Conservation (phyloP, 805 yeast species). For the Deakozyma indianensis region DNA sequence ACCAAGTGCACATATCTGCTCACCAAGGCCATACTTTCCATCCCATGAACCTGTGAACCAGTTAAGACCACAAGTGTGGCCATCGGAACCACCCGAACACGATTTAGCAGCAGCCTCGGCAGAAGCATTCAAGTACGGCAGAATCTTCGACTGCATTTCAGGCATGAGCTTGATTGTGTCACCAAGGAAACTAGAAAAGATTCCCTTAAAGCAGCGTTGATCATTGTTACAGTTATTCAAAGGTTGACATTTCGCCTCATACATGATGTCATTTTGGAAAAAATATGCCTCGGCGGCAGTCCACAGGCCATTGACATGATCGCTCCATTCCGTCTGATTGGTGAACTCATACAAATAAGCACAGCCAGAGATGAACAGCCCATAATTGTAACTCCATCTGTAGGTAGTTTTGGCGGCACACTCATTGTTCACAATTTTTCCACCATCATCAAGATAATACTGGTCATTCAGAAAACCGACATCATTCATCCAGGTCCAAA, state of each 20-base stretch:
- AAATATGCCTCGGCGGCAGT: slow-evolving; percentile 27
- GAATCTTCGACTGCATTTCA: slow-evolving; percentile 32
- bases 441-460: slow-evolving; percentile 58
- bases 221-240: slow-evolving; percentile 44
- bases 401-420: slow-evolving; percentile 37
- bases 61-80: slow-evolving; percentile 66
- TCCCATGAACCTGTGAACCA: slow-evolving; percentile 58
- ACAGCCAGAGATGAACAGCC: slow-evolving; percentile 50
- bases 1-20: slow-evolving; percentile 70
- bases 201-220: slow-evolving; percentile 64
- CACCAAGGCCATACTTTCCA: slow-evolving; percentile 62
- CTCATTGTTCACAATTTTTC: slow-evolving; percentile 25
- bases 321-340: slow-evolving; percentile 41
- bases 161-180: slow-evolving; percentile 50
- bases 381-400: slow-evolving; percentile 69
- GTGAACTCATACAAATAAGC: slow-evolving; percentile 58
- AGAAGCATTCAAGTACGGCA: slow-evolving; percentile 32
- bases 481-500: slow-evolving; percentile 63
- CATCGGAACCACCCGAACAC: slow-evolving; percentile 71
- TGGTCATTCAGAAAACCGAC: slow-evolving; percentile 25
- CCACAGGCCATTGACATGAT: slow-evolving; percentile 36
- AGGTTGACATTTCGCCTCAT: slow-evolving; percentile 60
- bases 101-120: slow-evolving; percentile 63
- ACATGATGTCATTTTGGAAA: slow-evolving; percentile 41
- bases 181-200: slow-evolving; percentile 50